Evolutionary conservation across 164 flowering plant species (phyloP), one percentile per base, ranked within the genome.

Genomic region (Nymphaea colorata): DNA sequence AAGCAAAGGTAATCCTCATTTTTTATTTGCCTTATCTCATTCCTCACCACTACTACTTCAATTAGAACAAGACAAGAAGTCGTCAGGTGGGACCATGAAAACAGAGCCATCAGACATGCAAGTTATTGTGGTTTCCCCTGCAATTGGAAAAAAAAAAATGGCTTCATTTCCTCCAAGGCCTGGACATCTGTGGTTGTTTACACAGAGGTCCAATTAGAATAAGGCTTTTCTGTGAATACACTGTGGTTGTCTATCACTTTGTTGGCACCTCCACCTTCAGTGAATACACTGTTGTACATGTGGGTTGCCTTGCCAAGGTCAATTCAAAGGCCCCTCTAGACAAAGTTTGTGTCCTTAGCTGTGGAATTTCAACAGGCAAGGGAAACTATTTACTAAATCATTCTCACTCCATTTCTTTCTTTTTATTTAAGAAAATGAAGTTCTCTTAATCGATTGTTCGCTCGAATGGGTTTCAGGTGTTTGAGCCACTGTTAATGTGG

Each of bases 231-330:
- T n/a, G 97, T 47, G 85, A 88, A 64, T 91, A 87, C 86, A 91
- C 91, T 0, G 93, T 91, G 5, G 75, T 3, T 61, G 6, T 88
- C 61, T 76, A 79, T 71, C 90, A 90, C 60, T 88, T 91, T 67
- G 71, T 89, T 42, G 97, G 97, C 0, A 87, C 93, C 4, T 89
- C 91, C 51, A 91, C 95, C 6, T 91, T 89, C 62, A 89, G 97
- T 47, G 85, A 88, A 63, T 91, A 87, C 86, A 91, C 91, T 0
- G 93, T 91, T 8, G 75, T 83, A 44, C 97, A 91, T 68, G 85
- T 72, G 41, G 95, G 91, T 6, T 86, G 91, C 68, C 17, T 91
- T 4, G 91, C 89, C 16, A 89, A 89, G 85, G 83, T 91, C 72
- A 83, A 87, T 42, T 93, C 91, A 0, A n/a, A 10, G 4, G 95